A percentile compares a stretch with the other conserved stretches of the same genome.
phyloP scores from a whole-genome alignment of 2,329 filamentous ascomycete species.

The Pseudogymnoascus pannorum region DNA sequence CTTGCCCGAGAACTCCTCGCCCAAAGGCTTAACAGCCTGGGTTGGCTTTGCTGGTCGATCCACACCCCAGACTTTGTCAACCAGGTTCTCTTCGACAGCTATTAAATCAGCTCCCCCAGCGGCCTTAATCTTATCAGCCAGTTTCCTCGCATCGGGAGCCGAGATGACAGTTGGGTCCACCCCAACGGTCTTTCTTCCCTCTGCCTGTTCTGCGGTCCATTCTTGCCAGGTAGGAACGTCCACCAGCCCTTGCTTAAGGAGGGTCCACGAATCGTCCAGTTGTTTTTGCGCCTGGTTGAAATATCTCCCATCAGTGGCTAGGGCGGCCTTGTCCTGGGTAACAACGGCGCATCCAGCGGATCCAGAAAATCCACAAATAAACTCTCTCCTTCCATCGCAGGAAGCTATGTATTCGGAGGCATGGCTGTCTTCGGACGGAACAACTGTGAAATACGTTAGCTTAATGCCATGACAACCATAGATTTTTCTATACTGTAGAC shows the following conservation, averaged over 20 bases:
- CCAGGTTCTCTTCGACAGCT: slow-evolving; percentile 70
- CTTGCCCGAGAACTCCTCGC: slow-evolving; percentile 71
- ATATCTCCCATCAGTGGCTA: slow-evolving; percentile 93
- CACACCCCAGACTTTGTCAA: slow-evolving; percentile 83
- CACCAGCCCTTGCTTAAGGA: slow-evolving; percentile 88
- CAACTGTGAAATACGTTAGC: slow-evolving; percentile 52
- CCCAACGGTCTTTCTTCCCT: slow-evolving; percentile 78
- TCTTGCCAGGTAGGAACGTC: slow-evolving; percentile 97
- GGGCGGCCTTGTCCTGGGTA: slow-evolving; percentile 74
- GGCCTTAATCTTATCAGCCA: slow-evolving; percentile 80
- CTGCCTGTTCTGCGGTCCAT: slow-evolving; percentile 83
- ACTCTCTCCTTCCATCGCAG: slow-evolving; percentile 87
- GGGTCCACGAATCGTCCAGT: slow-evolving; percentile 81
- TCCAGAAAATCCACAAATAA: slow-evolving; percentile 88
- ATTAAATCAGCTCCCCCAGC: slow-evolving; percentile 71
- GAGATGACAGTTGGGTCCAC: slow-evolving; percentile 87
- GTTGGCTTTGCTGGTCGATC: slow-evolving; percentile 67
- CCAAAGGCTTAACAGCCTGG: slow-evolving; percentile 67
- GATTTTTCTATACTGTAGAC: slow-evolving; percentile 67
- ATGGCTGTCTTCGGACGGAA: slow-evolving; percentile 95
- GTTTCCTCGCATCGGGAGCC: slow-evolving; percentile 62
- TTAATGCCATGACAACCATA: slow-evolving; percentile 18
- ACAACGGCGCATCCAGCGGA: slow-evolving; percentile 91
- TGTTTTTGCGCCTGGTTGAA: slow-evolving; percentile 95
- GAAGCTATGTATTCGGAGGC: slow-evolving; percentile 96